Conservation (phyloP, 2,329 filamentous ascomycete genomes). For the Hymenoscyphus repandus region DNA sequence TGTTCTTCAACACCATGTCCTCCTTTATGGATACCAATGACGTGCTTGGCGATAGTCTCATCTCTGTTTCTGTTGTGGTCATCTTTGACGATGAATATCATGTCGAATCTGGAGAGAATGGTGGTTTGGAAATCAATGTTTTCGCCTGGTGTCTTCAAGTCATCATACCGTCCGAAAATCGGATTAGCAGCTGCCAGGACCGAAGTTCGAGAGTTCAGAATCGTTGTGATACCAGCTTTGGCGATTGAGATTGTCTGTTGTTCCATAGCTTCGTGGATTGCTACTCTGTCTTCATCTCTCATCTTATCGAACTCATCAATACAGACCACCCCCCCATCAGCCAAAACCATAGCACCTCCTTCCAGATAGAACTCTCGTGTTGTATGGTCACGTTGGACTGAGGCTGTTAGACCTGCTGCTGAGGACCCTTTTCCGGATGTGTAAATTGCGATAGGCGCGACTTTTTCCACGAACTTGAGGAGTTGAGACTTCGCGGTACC, state of each 20-base stretch:
- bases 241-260: slow-evolving; percentile 99
- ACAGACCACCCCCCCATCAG: slow-evolving; percentile 93
- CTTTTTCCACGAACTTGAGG: slow-evolving; percentile 95
- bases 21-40: slow-evolving; percentile 96
- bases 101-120: slow-evolving; percentile 95
- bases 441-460: slow-evolving; percentile 94
- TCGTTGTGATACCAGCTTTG: slow-evolving; percentile 97
- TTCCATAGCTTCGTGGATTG: slow-evolving; percentile 99
- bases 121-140: slow-evolving; percentile 99
- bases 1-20: slow-evolving; percentile 77
- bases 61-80: slow-evolving; percentile 87
- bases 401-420: slow-evolving; percentile 93
- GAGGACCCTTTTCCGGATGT: slow-evolving; percentile 98
- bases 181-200: slow-evolving; percentile 95
- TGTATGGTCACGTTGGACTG: slow-evolving; percentile 85
- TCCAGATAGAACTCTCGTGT: slow-evolving; percentile 97
- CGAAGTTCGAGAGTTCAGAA: slow-evolving; percentile 91
- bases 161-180: slow-evolving; percentile 96
- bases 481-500: slow-evolving; percentile 98
- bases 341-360: slow-evolving; percentile 96
- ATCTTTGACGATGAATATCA: slow-evolving; percentile 98
- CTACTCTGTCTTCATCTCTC: slow-evolving; percentile 94
- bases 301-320: slow-evolving; percentile 99
- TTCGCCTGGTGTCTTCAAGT: slow-evolving; percentile 94
- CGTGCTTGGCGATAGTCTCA: slow-evolving; percentile 90